Evolutionary conservation across 805 yeast genomes (phyloP).

Genomic region (Candida ovalis): DNA sequence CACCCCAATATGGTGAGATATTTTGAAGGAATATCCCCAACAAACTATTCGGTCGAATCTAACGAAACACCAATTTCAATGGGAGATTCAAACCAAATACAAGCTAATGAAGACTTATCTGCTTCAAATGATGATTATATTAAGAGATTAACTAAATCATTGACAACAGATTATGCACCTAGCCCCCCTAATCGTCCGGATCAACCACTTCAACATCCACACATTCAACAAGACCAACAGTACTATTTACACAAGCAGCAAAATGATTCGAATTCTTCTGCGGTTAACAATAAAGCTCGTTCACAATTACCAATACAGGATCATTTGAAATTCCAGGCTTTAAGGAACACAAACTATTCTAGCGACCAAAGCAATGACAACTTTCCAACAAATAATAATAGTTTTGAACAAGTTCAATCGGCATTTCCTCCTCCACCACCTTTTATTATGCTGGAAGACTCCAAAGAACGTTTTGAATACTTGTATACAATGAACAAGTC

Average conservation of each 20-base stretch:
- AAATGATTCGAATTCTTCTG: not conserved
- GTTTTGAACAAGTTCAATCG: slow-evolving; percentile 3
- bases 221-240: not conserved
- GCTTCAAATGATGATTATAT: slow-evolving; percentile 21
- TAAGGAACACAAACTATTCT: not conserved
- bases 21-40: slow-evolving; percentile 23
- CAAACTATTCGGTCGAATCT: slow-evolving; percentile 21
- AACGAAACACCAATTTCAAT: slow-evolving; percentile 10
- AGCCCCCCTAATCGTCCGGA: not conserved
- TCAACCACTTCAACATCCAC: not conserved
- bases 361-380: not conserved
- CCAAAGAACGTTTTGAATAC: slow-evolving; percentile 25
- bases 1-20: not conserved
- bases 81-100: not conserved
- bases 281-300: not conserved
- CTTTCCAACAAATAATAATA: not conserved
- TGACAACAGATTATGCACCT: slow-evolving; percentile 16
- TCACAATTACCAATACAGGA: not conserved
- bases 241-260: not conserved
- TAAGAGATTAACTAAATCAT: slow-evolving; percentile 19
- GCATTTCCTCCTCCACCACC: slow-evolving; percentile 26
- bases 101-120: slow-evolving; percentile 6
- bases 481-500: slow-evolving; percentile 27
- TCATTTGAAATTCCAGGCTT: not conserved
- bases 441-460: slow-evolving; percentile 9